phyloP scores from a whole-genome alignment of 148 eudicot genomes.

The Vaccinium vitisidaea region DNA sequence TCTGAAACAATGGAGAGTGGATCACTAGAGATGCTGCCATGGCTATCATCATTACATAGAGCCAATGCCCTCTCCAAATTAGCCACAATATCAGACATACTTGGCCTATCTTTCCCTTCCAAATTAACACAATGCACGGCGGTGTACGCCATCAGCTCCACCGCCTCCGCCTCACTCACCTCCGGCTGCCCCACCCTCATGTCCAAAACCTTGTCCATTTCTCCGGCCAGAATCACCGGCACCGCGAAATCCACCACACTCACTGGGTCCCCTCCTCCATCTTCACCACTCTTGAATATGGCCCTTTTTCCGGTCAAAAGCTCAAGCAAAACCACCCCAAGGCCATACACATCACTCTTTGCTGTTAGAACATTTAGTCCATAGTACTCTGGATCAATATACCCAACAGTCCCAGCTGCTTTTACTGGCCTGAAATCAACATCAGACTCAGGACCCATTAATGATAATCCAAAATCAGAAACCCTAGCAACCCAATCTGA shows the following conservation, averaged over 20 bases:
- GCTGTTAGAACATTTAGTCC: conserved; percentile 82
- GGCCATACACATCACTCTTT: conserved; percentile 95
- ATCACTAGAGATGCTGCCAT: conserved; percentile 78
- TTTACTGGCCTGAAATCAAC: conserved; percentile 52
- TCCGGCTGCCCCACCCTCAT: conserved; percentile 65
- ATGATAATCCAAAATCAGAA: conserved; percentile 91
- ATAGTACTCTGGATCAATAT: conserved; percentile 95
- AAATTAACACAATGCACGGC: conserved; percentile 86
- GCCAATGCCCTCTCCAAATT: conserved; percentile 81
- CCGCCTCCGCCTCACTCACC: conserved; percentile 69
- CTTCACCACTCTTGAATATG: conserved; percentile 50
- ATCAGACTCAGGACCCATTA: conserved; percentile 64
- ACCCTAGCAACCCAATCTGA: conserved; percentile 85
- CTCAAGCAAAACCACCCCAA: conserved; percentile 89
- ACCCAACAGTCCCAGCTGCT: conserved; percentile 93
- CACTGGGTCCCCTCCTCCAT: conserved; percentile 41
- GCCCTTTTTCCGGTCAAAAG: conserved; percentile 84
- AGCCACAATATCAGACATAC: conserved; percentile 79
- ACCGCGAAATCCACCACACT: conserved; percentile 81
- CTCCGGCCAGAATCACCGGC: conserved; percentile 67
- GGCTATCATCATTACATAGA: conserved; percentile 60
- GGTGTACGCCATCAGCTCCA: conserved; percentile 81
- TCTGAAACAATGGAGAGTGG: conserved; percentile 71
- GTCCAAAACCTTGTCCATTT: conserved; percentile 64
- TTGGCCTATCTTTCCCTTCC: conserved; percentile 90